These are phyloP conservation scores for Petasospora fabianii DNA, from an alignment of 1,139 yeast genomes.

Conservation along the genomic window DNA sequence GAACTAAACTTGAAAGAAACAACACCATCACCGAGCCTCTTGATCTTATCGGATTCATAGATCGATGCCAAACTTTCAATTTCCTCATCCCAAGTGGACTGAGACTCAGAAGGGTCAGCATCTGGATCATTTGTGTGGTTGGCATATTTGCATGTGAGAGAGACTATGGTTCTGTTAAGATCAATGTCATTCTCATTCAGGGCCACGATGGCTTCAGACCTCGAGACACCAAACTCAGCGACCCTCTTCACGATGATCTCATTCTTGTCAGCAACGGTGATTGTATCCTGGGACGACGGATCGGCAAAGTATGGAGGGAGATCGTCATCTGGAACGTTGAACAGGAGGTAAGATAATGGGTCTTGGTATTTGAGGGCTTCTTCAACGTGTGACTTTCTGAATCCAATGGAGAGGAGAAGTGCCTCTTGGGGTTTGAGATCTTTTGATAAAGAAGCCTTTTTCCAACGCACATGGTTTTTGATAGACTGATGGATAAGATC, in stretches of 20 bases:
- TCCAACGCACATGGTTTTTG: constrained; percentile 54
- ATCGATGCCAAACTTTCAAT: constrained; percentile 63
- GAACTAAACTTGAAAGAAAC: constrained; percentile 20
- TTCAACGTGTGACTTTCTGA: constrained; percentile 60
- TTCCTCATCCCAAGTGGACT: constrained; percentile 70
- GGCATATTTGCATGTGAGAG: constrained; percentile 42
- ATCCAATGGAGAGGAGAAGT: constrained; percentile 48
- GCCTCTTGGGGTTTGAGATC: constrained; percentile 2
- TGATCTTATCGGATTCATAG: constrained; percentile 38
- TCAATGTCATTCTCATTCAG: constrained; percentile 41
- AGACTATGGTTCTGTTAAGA: constrained; percentile 50
- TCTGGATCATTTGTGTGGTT: constrained; percentile 21
- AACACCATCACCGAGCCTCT: constrained; percentile 26
- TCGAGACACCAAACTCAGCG: constrained; percentile 64
- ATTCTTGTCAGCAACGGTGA: constrained; percentile 45
- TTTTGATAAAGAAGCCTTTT: constrained; percentile 9
- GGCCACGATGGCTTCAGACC: constrained; percentile 54
- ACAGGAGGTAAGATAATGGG: constrained; percentile 76
- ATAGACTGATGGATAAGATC: constrained; percentile 53
- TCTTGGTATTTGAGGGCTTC: constrained; percentile 71
- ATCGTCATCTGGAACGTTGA: constrained; percentile 93
- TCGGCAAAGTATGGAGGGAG: constrained; percentile 52
- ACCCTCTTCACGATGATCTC: constrained; percentile 53
- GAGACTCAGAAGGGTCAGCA: constrained; percentile 27
- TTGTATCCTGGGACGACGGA: constrained; percentile 43